Conservation (phyloP, 2,329 filamentous ascomycete genomes). For the Aspergillus calidoustus region DNA sequence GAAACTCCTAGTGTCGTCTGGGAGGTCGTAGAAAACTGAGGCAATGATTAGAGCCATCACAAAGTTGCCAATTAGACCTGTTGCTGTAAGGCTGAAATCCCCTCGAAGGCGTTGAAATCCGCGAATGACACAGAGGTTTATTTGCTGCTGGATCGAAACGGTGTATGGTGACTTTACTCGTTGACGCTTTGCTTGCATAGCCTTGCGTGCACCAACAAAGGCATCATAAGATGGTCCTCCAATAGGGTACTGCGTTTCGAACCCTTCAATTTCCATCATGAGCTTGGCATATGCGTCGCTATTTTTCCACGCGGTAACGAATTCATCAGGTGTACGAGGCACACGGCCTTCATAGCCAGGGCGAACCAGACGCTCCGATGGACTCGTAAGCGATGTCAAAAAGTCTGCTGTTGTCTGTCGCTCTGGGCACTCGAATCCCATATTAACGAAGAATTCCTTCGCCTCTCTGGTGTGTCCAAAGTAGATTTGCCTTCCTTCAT, state of each 20-base stretch:
- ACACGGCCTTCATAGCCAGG: slow-evolving; percentile 64
- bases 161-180: slow-evolving; percentile 78
- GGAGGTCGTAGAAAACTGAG: slow-evolving; percentile 78
- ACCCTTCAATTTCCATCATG: slow-evolving; percentile 43
- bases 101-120: slow-evolving; percentile 74
- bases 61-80: slow-evolving; percentile 67
- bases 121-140: slow-evolving; percentile 76
- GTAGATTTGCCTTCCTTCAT: slow-evolving; percentile 77
- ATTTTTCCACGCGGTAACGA: slow-evolving; percentile 59
- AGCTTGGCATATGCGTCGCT: slow-evolving; percentile 50
- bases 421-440: slow-evolving; percentile 71
- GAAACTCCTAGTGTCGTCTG: slow-evolving; percentile 67
- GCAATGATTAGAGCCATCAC: slow-evolving; percentile 74
- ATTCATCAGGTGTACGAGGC: slow-evolving; percentile 70
- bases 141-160: slow-evolving; percentile 73
- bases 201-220: slow-evolving; percentile 41
- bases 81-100: slow-evolving; percentile 73
- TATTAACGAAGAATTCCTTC: slow-evolving; percentile 67
- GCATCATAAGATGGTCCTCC: slow-evolving; percentile 42
- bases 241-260: slow-evolving; percentile 30
- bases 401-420: slow-evolving; percentile 74
- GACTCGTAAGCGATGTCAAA: slow-evolving; percentile 71
- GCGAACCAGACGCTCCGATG: slow-evolving; percentile 60
- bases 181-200: slow-evolving; percentile 43
- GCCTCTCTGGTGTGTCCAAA: slow-evolving; percentile 68